phyloP scores from a whole-genome alignment of 306 rosid genomes.

The Vigna hirtella region DNA sequence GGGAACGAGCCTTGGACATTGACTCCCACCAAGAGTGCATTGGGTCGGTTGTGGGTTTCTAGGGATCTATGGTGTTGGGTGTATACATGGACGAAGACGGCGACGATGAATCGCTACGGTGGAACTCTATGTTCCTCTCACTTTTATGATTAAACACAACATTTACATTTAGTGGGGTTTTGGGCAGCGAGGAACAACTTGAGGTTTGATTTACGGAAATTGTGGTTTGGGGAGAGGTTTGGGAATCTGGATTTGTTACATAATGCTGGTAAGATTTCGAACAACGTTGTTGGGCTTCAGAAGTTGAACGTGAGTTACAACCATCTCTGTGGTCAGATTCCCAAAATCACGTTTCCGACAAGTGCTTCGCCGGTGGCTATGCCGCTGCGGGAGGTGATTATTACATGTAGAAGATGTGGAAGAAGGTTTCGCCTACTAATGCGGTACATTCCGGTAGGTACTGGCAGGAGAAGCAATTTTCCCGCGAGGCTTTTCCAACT shows the following conservation, averaged over 20 bases:
- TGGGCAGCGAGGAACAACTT: too few species aligned
- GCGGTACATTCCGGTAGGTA: constrained; percentile 50
- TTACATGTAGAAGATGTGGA: constrained; percentile 59
- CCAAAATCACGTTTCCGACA: too few species aligned
- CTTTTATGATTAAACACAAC: too few species aligned
- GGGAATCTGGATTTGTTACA: too few species aligned
- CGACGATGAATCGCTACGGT: constrained; percentile 41
- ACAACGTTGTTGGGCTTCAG: too few species aligned
- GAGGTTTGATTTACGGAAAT: too few species aligned
- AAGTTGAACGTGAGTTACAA: too few species aligned
- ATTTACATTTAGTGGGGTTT: too few species aligned
- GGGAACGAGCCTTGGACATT: constrained; percentile 87
- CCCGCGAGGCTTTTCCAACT: constrained; percentile 51
- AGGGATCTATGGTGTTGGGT: constrained; percentile 18
- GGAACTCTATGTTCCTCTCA: constrained; percentile 60
- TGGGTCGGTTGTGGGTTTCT: constrained; percentile 53
- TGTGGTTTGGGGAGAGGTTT: too few species aligned
- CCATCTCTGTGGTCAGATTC: too few species aligned
- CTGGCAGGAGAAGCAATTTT: constrained; percentile 71
- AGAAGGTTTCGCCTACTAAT: constrained; percentile 46
- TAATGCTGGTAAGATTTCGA: too few species aligned
- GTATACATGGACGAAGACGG: constrained; percentile 43
- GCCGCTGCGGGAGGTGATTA: constrained; percentile 47
- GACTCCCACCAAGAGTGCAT: constrained; percentile 99
- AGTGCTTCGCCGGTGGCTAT: constrained; percentile 49